phyloP scores from a whole-genome alignment of 2,329 filamentous ascomycete species.

The Trichoderma atrobrunneum region DNA sequence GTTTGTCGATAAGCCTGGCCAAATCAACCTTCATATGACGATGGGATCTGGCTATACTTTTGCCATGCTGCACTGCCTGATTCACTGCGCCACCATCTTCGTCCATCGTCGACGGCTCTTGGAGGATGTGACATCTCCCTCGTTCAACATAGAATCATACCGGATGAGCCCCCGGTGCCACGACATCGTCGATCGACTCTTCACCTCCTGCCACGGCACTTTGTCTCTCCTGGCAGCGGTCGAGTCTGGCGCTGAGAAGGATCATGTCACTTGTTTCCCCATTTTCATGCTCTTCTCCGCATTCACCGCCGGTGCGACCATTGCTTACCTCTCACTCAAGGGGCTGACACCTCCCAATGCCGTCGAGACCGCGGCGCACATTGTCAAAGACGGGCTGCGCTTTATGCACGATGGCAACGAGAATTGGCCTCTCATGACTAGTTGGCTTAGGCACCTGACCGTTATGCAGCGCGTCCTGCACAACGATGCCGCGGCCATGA shows the following conservation, averaged over 20 bases:
- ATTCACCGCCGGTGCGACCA: slow-evolving; percentile 59
- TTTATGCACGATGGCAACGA: slow-evolving; percentile 59
- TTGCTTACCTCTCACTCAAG: slow-evolving; percentile 62
- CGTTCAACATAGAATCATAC: slow-evolving; percentile 54
- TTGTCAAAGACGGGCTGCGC: slow-evolving; percentile 57
- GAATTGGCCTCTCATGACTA: slow-evolving; percentile 57
- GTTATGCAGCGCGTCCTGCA: slow-evolving; percentile 61
- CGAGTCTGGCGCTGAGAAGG: slow-evolving; percentile 56
- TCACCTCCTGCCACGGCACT: slow-evolving; percentile 58
- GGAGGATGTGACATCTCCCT: slow-evolving; percentile 53
- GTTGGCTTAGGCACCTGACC: slow-evolving; percentile 58
- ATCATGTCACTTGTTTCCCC: slow-evolving; percentile 57
- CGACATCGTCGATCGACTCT: slow-evolving; percentile 54
- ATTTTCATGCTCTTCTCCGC: slow-evolving; percentile 63
- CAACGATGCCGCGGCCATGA: slow-evolving; percentile 45
- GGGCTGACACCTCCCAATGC: slow-evolving; percentile 55
- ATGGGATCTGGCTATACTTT: slow-evolving; percentile 63
- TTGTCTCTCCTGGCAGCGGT: slow-evolving; percentile 55
- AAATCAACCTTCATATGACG: slow-evolving; percentile 61
- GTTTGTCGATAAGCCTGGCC: slow-evolving; percentile 59
- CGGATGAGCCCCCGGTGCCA: slow-evolving; percentile 49
- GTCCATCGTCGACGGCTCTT: slow-evolving; percentile 58
- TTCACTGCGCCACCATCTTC: slow-evolving; percentile 60
- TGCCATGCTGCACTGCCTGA: slow-evolving; percentile 60
- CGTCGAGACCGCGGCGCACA: slow-evolving; percentile 54